phyloP scores from a whole-genome alignment of 2,329 filamentous ascomycete species.

The Diaporthe aspalathi region DNA sequence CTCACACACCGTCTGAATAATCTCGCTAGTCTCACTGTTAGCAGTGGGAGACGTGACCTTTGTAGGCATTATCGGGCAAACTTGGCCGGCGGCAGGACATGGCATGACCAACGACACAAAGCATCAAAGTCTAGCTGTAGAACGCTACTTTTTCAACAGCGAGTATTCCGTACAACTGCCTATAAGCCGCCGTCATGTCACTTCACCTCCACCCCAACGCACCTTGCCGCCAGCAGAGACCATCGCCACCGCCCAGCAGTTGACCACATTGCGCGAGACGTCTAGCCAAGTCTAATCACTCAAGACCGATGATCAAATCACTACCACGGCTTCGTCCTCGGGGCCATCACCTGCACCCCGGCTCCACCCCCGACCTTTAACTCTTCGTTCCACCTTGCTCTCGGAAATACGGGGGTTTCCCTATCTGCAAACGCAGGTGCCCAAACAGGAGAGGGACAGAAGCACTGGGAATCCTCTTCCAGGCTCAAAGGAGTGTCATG shows the following conservation, averaged over 20 bases:
- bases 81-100: neutral
- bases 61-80: neutral
- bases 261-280: conserved; percentile 1
- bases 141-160: neutral
- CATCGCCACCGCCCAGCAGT: neutral
- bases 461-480: neutral
- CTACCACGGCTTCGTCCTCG: neutral
- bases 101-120: neutral
- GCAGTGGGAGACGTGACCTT: neutral
- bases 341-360: neutral
- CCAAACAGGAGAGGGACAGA: conserved; percentile 22
- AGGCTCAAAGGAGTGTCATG: conserved; percentile 31
- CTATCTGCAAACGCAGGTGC: conserved; percentile 13
- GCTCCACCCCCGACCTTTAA: too few species aligned
- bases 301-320: conserved; percentile 19
- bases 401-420: neutral
- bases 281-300: conserved; percentile 36
- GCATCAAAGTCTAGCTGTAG: neutral
- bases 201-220: neutral
- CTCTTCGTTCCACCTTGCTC: conserved; percentile 6
- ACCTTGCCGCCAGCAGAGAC: conserved; percentile 5
- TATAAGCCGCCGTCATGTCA: conserved; percentile 5
- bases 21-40: neutral
- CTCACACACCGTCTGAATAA: neutral
- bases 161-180: conserved; percentile 34